A percentile compares a stretch with the other conserved stretches of the same genome.
Evolutionary conservation across 164 flowering plant genomes (phyloP).

Genomic region (Malania oleifera): DNA sequence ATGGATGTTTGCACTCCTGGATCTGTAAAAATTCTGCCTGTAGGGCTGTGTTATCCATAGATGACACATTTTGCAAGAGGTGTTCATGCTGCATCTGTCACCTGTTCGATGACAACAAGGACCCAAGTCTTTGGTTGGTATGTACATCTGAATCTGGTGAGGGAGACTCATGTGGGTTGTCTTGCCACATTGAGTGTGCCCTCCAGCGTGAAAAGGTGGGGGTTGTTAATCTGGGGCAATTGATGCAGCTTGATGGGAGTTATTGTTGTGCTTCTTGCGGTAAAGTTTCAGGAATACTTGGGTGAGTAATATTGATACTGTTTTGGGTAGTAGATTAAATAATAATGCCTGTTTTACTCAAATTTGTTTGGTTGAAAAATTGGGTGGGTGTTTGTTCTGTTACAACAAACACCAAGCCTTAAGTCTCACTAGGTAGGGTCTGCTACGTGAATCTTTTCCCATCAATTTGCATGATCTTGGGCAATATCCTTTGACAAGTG

Average conservation of each 20-base stretch:
- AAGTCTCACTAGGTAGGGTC: not conserved
- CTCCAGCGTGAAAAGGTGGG: constrained; percentile 79
- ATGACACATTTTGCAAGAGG: constrained; percentile 90
- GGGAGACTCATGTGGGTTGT: constrained; percentile 75
- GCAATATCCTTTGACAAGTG: no score
- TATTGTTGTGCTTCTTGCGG: constrained; percentile 98
- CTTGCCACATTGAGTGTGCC: constrained; percentile 98
- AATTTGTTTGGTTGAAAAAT: no score
- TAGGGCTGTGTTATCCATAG: constrained; percentile 65
- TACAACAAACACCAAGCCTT: not conserved
- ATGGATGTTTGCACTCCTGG: constrained; percentile 52
- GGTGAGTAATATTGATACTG: constrained; percentile 69
- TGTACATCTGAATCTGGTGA: constrained; percentile 66
- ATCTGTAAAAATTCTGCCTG: constrained; percentile 95
- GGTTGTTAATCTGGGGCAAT: constrained; percentile 82
- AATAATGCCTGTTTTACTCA: no score
- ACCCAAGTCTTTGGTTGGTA: constrained; percentile 98
- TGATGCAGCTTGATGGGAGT: constrained; percentile 96
- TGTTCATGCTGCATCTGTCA: constrained; percentile 99
- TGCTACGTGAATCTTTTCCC: not conserved
- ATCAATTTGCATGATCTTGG: no score
- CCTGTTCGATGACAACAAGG: constrained; percentile 93
- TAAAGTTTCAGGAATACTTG: constrained; percentile 87
- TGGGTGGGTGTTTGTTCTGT: no score
- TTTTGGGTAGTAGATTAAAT: no score